A percentile compares a stretch with the other conserved stretches of the same genome.
These are phyloP conservation scores for Rhizopogon vulgaris DNA, from an alignment of 768 basidiomycete species.

Conservation along the genomic window DNA sequence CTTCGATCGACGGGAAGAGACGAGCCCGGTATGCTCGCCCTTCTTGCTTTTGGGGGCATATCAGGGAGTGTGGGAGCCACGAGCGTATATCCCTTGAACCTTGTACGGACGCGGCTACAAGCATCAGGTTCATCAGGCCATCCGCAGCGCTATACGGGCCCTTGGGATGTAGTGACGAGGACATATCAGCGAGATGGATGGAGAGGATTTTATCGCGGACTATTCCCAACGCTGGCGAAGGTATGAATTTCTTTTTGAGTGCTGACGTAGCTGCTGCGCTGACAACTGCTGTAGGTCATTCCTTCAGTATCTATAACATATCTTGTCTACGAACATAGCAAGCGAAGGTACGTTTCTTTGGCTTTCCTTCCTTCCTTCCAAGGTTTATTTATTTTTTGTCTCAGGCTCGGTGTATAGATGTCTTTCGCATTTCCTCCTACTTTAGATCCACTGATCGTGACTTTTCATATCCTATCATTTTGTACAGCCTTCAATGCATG, in stretches of 20 bases:
- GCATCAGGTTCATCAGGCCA: slow-evolving; percentile 96
- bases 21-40: slow-evolving; percentile 83
- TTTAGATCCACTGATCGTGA: slow-evolving; percentile 13
- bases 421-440: slow-evolving; percentile 5
- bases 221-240: slow-evolving; percentile 92
- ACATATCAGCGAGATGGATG: slow-evolving; percentile 85
- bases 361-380: slow-evolving; percentile 5
- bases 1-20: slow-evolving; percentile 79
- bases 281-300: slow-evolving; percentile 55
- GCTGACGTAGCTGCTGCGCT: not conserved
- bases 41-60: slow-evolving; percentile 87
- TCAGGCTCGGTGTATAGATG: slow-evolving; percentile 57
- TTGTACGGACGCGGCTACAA: slow-evolving; percentile 91
- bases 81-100: slow-evolving; percentile 87
- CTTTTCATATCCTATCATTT: slow-evolving; percentile 15
- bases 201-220: slow-evolving; percentile 90
- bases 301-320: slow-evolving; percentile 97
- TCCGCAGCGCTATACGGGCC: slow-evolving; percentile 85
- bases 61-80: slow-evolving; percentile 93
- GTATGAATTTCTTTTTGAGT: slow-evolving; percentile 30
- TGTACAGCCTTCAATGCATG: slow-evolving; percentile 23
- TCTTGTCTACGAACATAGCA: slow-evolving; percentile 86
- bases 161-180: slow-evolving; percentile 73
- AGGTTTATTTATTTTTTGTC: not conserved
- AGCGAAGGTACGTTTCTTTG: slow-evolving; percentile 53